Percentiles rank a stretch among this genome's conserved stretches.
These are phyloP conservation scores for Panellus pusillus DNA, from an alignment of 768 basidiomycete species.

Conservation along the genomic window DNA sequence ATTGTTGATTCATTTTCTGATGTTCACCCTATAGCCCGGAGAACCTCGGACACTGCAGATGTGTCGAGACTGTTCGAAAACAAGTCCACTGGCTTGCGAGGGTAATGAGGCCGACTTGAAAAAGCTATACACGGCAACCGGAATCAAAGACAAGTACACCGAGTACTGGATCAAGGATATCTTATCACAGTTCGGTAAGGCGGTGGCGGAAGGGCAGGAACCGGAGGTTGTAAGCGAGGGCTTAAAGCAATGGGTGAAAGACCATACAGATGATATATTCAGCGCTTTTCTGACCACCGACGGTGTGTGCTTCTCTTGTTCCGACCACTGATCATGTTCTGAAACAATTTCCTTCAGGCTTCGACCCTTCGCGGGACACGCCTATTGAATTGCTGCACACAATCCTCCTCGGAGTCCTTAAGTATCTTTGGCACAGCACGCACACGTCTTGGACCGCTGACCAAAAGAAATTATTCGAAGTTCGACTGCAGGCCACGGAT, in stretches of 20 bases:
- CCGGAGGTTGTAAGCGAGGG: not conserved
- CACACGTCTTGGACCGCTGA: conserved; percentile 31
- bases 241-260: conserved; percentile 12
- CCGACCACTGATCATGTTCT: not conserved
- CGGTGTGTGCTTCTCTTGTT: conserved; percentile 4
- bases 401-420: conserved; percentile 40
- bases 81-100: not conserved
- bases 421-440: conserved; percentile 41
- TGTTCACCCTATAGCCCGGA: not conserved
- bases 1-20: not conserved
- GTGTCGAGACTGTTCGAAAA: not conserved
- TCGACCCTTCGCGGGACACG: conserved; percentile 33
- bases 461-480: conserved; percentile 28
- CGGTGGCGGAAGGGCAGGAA: conserved; percentile 7
- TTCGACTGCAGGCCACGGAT: conserved; percentile 34
- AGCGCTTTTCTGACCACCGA: conserved; percentile 17
- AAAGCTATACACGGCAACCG: conserved; percentile 11
- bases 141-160: conserved; percentile 27
- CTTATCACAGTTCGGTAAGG: conserved; percentile 7
- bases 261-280: conserved; percentile 5
- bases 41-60: conserved; percentile 1
- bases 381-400: conserved; percentile 48
- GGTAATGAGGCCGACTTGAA: conserved; percentile 3
- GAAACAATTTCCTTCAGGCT: conserved; percentile 23
- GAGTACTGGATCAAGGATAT: conserved; percentile 24